A percentile compares a stretch with the other conserved stretches of the same genome.
These are phyloP conservation scores for Clarireedia sp. DNA, from an alignment of 2,329 filamentous ascomycete genomes.

Conservation along the genomic window DNA sequence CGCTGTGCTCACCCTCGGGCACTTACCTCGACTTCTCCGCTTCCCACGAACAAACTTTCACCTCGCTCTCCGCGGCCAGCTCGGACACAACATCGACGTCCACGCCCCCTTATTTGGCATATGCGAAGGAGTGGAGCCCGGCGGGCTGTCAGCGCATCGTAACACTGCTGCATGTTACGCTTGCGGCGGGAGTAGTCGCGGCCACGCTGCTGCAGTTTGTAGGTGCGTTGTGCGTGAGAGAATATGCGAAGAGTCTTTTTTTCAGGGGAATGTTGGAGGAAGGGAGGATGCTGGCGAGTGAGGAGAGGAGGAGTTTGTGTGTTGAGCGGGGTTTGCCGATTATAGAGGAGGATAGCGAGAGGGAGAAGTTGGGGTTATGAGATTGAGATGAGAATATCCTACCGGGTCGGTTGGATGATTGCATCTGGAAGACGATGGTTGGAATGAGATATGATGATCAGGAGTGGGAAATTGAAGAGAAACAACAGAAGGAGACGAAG, in stretches of 20 bases:
- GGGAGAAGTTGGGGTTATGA: not conserved
- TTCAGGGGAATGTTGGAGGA: slow-evolving; percentile 13
- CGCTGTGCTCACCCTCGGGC: not conserved
- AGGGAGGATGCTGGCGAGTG: not conserved
- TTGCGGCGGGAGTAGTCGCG: slow-evolving; percentile 19
- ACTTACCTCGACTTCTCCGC: not conserved
- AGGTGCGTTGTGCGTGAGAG: not conserved
- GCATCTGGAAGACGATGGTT: not conserved
- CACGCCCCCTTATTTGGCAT: not conserved
- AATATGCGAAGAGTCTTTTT: slow-evolving; percentile 16
- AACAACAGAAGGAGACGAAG: not conserved
- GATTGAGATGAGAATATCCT: not conserved
- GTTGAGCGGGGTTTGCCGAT: not conserved
- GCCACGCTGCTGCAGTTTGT: not conserved
- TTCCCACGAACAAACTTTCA: not conserved
- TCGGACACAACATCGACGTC: not conserved
- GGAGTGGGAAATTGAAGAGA: not conserved
- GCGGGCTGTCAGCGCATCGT: slow-evolving; percentile 9
- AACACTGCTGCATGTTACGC: slow-evolving; percentile 16
- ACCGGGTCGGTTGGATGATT: no score
- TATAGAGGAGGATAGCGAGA: not conserved
- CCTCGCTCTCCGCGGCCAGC: not conserved
- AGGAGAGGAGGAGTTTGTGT: not conserved
- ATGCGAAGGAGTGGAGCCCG: slow-evolving; percentile 1
- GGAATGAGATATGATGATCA: not conserved